A percentile compares a stretch with the other conserved stretches of the same genome.
phyloP scores from a whole-genome alignment of 2,329 filamentous ascomycete genomes.

The Aphanocladium album region DNA sequence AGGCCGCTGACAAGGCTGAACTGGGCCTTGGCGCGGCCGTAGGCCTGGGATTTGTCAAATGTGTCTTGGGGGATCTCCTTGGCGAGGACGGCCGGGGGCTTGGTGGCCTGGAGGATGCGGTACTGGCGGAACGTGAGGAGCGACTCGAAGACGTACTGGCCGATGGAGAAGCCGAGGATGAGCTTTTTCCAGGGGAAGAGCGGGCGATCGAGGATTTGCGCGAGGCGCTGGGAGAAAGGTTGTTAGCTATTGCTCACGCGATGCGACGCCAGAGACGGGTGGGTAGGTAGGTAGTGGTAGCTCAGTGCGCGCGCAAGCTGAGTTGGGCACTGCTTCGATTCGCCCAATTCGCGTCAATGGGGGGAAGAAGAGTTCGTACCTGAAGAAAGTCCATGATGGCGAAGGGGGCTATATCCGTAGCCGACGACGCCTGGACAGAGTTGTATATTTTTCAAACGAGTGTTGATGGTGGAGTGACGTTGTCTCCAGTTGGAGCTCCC shows the following conservation, averaged over 20 bases:
- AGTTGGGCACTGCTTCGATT: background rate
- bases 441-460: background rate
- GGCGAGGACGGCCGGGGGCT: conserved; percentile 78
- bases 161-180: conserved; percentile 88
- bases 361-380: conserved; percentile 22
- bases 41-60: conserved; percentile 93
- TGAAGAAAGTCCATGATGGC: conserved; percentile 42
- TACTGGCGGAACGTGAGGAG: conserved; percentile 90
- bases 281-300: background rate
- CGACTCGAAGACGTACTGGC: conserved; percentile 85
- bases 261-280: background rate
- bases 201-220: conserved; percentile 81
- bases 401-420: background rate
- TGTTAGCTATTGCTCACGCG: background rate
- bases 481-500: background rate
- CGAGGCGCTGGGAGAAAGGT: conserved; percentile 55
- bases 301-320: background rate
- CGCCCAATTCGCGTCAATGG: background rate
- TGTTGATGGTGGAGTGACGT: background rate
- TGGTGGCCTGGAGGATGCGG: conserved; percentile 71
- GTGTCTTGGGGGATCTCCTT: conserved; percentile 85
- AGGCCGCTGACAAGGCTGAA: conserved; percentile 77
- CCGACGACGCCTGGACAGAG: conserved; percentile 7
- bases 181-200: conserved; percentile 97
- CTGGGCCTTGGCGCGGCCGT: conserved; percentile 91